Evolutionary conservation across 345 rosid species (phyloP), one percentile per base, ranked within the genome.

Genomic region (Fremontodendron californicum): DNA sequence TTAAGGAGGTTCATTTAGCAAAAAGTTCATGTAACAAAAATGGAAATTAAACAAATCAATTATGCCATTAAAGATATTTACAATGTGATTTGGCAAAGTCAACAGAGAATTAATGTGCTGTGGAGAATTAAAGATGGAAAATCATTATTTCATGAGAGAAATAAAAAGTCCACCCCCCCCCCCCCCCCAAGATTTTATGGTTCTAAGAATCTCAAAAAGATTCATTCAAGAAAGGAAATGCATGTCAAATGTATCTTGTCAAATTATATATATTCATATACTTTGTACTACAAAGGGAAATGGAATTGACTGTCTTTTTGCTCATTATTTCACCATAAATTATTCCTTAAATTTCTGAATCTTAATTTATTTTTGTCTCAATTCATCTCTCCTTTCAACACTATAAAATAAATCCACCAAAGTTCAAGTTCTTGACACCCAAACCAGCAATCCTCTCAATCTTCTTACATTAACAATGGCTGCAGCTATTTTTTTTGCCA

Each of bases 391-490:
- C 58, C 25, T 54, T n/a, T 54, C 58, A n/a, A 6, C 58, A 54
- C 58, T 54, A n/a, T 54, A 52, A 52, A 19, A 23, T 67, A 51
- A 51, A 5, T 4, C 16, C 16, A 33, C 35, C 35, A 33, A 1
- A 33, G 4, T 42, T 9, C 9, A 9, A 68, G 15, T 23, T 68
- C 1, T 25, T 13, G n/a, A 0, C 31, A 11, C 33, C 35, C 1
- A 42, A 21, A 25, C 18, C 18, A 18, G 0, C 11, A 33, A 15
- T 63, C 6, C 7, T 25, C 11, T 11, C 27, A 23, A 19, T 13
- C 66, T 33, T 54, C 60, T 23, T 31, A 7, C 1, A n/a, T n/a
- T n/a, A 71, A 71, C 75, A 49, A 49, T 71, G 74, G n/a, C n/a
- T n/a, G 58, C 75, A 31, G 43, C 75, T 71, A 10, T 1, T 18